Base-by-base conservation (phyloP, 140 eudicot species). In the Erigeron philadelphicus region DNA sequence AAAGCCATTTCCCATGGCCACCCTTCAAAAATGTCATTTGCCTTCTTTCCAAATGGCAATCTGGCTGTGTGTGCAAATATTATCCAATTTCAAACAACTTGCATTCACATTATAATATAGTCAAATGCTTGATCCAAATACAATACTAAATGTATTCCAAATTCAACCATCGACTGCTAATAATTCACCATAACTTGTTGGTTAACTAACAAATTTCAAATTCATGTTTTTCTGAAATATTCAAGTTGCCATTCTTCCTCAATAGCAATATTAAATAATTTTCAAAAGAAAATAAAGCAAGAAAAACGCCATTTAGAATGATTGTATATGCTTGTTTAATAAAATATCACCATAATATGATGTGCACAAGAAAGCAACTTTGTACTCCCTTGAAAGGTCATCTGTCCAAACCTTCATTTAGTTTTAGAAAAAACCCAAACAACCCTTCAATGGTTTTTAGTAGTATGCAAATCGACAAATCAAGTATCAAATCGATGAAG, bases 1-100 rank as follows among this genome's bases (percentile, higher is more conserved):
- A 55, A 38, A 68, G 71, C 18, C 71, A 48, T 46, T 64, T 23
- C 3, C n/a, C 31, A 48, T 48, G 60, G 46, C 60, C 21, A 48
- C 7, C 56, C 35, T 49, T 16, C 8, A 52, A 31, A 49, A 48
- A 15, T 67, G 72, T 52, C 50, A n/a, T 52, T 67, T 10, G 42
- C 35, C 48, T 70, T 43, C 64, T 1, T 43, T 61, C 75, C 46
- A 70, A 70, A 48, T 48, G 69, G 67, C 41, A 47, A 48, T 47
- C 57, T 71, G 75, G 67, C 76, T 47, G 48, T 61, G 49, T 49
- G 69, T 61, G 69, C 54, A 9, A 18, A 38, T 47, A 71, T 71
- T 17, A 45, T 61, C 70, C 50, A 35, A 15, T 3, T 46, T 62
- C 48, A 48, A 61, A 61, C 46, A 19, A 48, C 43, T 48, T 71